phyloP scores from a whole-genome alignment of 2,329 filamentous ascomycete genomes.

The Ceratocystis cacaofunesta region DNA sequence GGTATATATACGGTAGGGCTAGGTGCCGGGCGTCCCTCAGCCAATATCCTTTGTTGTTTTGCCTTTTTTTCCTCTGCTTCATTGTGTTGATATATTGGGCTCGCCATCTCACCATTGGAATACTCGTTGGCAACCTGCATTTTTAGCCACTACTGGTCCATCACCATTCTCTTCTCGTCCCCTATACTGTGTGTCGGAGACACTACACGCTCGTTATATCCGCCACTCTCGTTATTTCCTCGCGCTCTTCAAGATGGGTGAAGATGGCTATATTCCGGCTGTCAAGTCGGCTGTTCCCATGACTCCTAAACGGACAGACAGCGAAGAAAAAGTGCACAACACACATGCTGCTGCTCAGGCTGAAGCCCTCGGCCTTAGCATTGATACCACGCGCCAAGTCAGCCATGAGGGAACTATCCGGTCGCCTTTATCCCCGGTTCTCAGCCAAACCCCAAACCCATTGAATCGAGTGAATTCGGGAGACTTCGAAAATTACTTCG shows the following conservation, averaged over 20 bases:
- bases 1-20: background rate
- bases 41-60: background rate
- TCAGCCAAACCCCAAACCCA: slow-evolving; percentile 15
- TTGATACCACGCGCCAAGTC: slow-evolving; percentile 13
- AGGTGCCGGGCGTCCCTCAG: background rate
- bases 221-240: background rate
- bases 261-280: slow-evolving; percentile 13
- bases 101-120: background rate
- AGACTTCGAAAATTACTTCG: slow-evolving; percentile 19
- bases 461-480: slow-evolving; percentile 14
- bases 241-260: slow-evolving; percentile 5
- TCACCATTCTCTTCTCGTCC: background rate
- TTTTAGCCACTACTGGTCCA: background rate
- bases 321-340: slow-evolving; percentile 8
- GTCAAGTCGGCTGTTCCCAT: slow-evolving; percentile 1
- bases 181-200: background rate
- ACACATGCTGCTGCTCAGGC: slow-evolving; percentile 14
- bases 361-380: slow-evolving; percentile 11
- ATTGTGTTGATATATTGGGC: background rate
- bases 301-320: slow-evolving; percentile 8
- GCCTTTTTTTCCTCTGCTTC: background rate
- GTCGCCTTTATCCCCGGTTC: slow-evolving; percentile 12
- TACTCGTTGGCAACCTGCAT: background rate
- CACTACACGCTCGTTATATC: background rate
- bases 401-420: slow-evolving; percentile 9